phyloP scores from a whole-genome alignment of 176 grass and related monocot species.

The Cocos nucifera region DNA sequence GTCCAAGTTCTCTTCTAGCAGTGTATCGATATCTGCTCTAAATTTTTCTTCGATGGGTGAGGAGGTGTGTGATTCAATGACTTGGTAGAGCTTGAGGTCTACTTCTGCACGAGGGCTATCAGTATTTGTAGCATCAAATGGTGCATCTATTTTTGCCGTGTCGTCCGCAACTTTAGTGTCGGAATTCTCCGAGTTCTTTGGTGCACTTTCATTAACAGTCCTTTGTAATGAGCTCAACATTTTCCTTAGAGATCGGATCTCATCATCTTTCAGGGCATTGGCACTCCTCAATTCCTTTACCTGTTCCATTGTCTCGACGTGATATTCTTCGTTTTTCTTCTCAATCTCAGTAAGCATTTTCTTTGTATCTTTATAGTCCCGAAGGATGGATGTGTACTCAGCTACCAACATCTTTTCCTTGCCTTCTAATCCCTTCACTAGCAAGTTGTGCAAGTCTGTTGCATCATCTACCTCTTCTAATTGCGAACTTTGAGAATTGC shows the following conservation, averaged over 20 bases:
- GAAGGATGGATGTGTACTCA: slow-evolving; percentile 33
- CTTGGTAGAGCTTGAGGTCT: neutral
- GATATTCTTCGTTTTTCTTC: slow-evolving; percentile 34
- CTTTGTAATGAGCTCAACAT: slow-evolving; percentile 64
- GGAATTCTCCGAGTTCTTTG: slow-evolving; percentile 28
- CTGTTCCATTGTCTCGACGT: slow-evolving; percentile 39
- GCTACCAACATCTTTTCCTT: slow-evolving; percentile 30
- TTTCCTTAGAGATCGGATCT: slow-evolving; percentile 50
- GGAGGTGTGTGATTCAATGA: slow-evolving; percentile 10
- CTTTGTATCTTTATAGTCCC: slow-evolving; percentile 46
- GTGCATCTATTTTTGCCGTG: slow-evolving; percentile 16
- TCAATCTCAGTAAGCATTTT: slow-evolving; percentile 42
- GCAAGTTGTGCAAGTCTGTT: slow-evolving; percentile 12
- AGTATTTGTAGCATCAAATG: neutral
- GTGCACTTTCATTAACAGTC: slow-evolving; percentile 26
- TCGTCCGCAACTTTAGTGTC: neutral
- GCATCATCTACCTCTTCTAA: slow-evolving; percentile 21
- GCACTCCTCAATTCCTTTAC: slow-evolving; percentile 50
- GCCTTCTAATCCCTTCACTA: slow-evolving; percentile 26
- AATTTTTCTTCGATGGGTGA: slow-evolving; percentile 68
- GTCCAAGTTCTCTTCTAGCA: slow-evolving; percentile 71
- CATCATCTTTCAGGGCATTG: slow-evolving; percentile 55
- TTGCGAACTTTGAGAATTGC: no score
- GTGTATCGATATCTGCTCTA: slow-evolving; percentile 49
- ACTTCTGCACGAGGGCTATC: neutral